Percentiles rank a stretch among this genome's conserved stretches.
Evolutionary conservation across 768 basidiomycete species (phyloP).

Genomic region (Trametes cingulata): DNA sequence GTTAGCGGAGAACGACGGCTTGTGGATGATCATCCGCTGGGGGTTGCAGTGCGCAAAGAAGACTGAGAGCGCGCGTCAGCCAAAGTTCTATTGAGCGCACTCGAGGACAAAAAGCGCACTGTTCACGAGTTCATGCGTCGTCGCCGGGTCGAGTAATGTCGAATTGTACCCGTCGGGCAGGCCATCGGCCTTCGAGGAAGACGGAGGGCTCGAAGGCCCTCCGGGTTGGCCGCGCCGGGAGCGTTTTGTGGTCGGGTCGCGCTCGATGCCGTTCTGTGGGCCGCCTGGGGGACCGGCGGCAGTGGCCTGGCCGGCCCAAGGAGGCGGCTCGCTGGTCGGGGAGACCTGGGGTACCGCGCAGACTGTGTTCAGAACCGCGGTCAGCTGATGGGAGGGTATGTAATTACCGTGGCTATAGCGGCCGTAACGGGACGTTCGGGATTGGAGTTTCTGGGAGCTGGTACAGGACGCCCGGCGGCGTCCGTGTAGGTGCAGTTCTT

Average conservation of each 20-base stretch:
- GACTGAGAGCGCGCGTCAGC: slow-evolving; percentile 44
- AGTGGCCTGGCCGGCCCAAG: slow-evolving; percentile 19
- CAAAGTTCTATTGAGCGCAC: slow-evolving; percentile 12
- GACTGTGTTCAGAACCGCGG: background rate
- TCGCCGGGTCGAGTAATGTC: slow-evolving; percentile 54
- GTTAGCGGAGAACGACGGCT: slow-evolving; percentile 69
- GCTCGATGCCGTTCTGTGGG: slow-evolving; percentile 9
- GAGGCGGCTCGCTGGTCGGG: slow-evolving; percentile 11
- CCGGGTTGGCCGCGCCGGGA: slow-evolving; percentile 10
- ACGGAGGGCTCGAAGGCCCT: slow-evolving; percentile 5
- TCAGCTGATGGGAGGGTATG: slow-evolving; percentile 3
- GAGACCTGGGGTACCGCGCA: slow-evolving; percentile 3
- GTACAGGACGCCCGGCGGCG: slow-evolving; percentile 74
- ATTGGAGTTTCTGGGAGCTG: slow-evolving; percentile 48
- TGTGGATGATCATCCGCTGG: slow-evolving; percentile 73
- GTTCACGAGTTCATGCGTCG: slow-evolving; percentile 75
- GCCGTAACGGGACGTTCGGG: slow-evolving; percentile 10
- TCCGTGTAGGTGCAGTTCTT: slow-evolving; percentile 84
- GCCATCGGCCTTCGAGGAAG: slow-evolving; percentile 8
- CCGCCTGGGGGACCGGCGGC: slow-evolving; percentile 6
- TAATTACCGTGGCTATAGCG: slow-evolving; percentile 12
- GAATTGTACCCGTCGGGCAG: slow-evolving; percentile 39
- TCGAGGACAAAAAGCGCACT: slow-evolving; percentile 43
- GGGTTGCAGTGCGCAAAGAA: slow-evolving; percentile 85
- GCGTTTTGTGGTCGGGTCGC: slow-evolving; percentile 18